Base-by-base conservation (phyloP, 306 rosid species). In the Gillenia trifoliata region DNA sequence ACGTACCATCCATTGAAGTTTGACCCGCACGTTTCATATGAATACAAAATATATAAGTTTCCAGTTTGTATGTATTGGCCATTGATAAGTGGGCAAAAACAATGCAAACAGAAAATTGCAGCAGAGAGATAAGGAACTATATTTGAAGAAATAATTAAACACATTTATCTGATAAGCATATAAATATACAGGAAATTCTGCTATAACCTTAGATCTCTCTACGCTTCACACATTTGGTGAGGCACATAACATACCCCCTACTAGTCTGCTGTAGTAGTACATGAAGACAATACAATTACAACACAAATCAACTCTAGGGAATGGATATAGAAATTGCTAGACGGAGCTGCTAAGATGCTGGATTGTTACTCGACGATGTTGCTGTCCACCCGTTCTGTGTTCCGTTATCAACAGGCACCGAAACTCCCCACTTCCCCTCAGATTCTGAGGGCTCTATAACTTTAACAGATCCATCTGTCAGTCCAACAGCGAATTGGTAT, bases 401-500 rank as follows among this genome's bases (percentile, higher is more conserved):
- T 78, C 89, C 91, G 41, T 81, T 85, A 75, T 85, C 94, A 45
- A 47, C 73, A 23, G 89, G 88, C n/a, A 60, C 70, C 17, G 5
- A 77, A 81, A 45, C 72, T 77, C 94, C 94, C 94, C 91, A 89
- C 73, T 85, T 87, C 52, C 89, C 87, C 73, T 89, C 87, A 11
- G 94, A 77, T 49, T 85, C 91, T 5, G 71, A 65, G 34, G 94
- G 94, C 72, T 89, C 94, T 50, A 89, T 81, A 75, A 89, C 91
- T 84, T 78, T 87, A 26, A 89, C 89, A 5, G 91, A 83, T 60
- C 94, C 94, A 76, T 89, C 89, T 8, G 77, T 81, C 75, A 87
- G 71, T 56, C 94, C 94, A 54, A 89, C 78, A 5, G 94, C 89
- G 50, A 89, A 85, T 75, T 89, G 94, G 68, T 87, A 73, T 15